These are phyloP conservation scores for Suillus variegatus DNA, from an alignment of 768 basidiomycete species.

Conservation along the genomic window DNA sequence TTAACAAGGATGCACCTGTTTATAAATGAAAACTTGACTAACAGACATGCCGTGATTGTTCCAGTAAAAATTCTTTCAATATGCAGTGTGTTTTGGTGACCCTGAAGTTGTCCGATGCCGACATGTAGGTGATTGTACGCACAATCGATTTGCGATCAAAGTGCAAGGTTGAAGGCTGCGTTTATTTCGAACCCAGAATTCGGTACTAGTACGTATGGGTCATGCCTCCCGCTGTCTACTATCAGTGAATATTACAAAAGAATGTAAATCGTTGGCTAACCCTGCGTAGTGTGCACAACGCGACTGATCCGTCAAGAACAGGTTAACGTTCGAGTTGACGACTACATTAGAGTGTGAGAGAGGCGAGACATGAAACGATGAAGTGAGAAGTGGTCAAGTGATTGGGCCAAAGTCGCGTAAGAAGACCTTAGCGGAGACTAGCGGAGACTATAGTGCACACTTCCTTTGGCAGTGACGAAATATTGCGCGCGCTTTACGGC, in stretches of 20 bases:
- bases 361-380: neutral
- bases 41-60: neutral
- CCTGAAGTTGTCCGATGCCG: neutral
- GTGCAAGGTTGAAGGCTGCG: neutral
- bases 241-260: neutral
- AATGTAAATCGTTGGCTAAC: neutral
- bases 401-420: conserved; percentile 9
- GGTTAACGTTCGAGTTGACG: neutral
- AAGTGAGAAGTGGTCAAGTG: conserved; percentile 10
- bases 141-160: neutral
- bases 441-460: conserved; percentile 14
- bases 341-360: neutral
- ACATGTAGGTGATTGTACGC: neutral
- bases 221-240: neutral
- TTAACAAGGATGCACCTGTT: neutral
- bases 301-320: neutral
- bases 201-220: neutral
- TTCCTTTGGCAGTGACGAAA: conserved; percentile 16
- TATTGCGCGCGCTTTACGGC: conserved; percentile 11
- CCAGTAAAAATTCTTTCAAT: neutral
- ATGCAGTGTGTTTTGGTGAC: neutral
- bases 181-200: neutral
- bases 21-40: neutral
- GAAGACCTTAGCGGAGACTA: neutral
- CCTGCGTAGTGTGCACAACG: neutral